These are phyloP conservation scores for Begonia masoniana DNA, from an alignment of 306 rosid species.

Conservation along the genomic window DNA sequence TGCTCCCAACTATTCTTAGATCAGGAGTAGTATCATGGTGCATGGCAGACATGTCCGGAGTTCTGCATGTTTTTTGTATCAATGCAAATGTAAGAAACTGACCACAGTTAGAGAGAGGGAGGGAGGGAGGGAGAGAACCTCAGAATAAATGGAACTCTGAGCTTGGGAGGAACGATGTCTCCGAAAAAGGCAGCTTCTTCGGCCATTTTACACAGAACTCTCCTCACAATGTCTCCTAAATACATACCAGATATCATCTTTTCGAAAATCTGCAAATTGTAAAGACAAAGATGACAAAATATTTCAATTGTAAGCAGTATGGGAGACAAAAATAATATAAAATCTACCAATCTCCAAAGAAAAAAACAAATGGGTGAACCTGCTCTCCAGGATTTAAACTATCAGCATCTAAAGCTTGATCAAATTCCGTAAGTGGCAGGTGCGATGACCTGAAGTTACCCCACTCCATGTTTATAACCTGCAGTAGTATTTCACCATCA, in stretches of 20 bases:
- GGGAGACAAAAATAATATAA: too few species aligned
- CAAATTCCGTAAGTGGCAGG: neutral
- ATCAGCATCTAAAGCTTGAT: neutral
- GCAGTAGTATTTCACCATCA: neutral
- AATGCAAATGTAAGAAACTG: neutral
- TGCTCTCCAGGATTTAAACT: neutral
- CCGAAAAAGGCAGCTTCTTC: neutral
- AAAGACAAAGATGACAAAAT: too few species aligned
- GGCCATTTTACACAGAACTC: neutral
- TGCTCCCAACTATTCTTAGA: neutral
- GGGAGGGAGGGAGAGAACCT: neutral
- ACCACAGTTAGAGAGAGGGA: too few species aligned
- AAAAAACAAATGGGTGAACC: neutral
- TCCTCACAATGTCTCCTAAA: neutral
- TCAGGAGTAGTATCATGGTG: neutral
- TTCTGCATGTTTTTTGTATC: neutral
- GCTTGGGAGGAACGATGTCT: neutral
- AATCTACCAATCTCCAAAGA: too few species aligned
- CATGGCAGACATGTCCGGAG: neutral
- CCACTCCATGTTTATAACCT: conserved; percentile 1
- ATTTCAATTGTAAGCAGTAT: too few species aligned
- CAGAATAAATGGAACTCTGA: neutral
- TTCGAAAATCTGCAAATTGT: neutral
- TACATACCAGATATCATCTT: neutral
- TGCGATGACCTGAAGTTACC: neutral